Evolutionary conservation across 2,329 filamentous ascomycete species (phyloP).

Genomic region (Colletotrichum tropicicola): DNA sequence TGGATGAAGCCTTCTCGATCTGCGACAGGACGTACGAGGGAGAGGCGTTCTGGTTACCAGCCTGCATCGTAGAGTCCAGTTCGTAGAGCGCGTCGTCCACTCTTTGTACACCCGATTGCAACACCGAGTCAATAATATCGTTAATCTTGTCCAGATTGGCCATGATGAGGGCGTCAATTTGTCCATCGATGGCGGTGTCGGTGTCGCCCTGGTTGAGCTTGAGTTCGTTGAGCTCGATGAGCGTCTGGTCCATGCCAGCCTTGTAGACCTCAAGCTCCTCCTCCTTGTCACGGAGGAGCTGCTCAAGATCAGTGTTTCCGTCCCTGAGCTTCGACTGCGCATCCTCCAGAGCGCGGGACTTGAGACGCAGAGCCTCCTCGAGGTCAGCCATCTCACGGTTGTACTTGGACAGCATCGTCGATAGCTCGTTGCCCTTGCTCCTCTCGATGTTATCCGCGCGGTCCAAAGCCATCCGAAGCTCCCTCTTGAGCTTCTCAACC

Average conservation of each 20-base stretch:
- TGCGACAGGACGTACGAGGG: constrained; percentile 95
- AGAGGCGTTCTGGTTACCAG: constrained; percentile 97
- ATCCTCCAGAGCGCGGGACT: constrained; percentile 88
- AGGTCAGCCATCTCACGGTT: constrained; percentile 97
- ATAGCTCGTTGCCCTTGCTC: constrained; percentile 93
- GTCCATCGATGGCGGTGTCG: constrained; percentile 84
- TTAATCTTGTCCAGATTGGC: constrained; percentile 93
- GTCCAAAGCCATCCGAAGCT: constrained; percentile 91
- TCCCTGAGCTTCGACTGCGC: constrained; percentile 80
- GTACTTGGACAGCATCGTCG: constrained; percentile 92
- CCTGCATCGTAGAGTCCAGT: constrained; percentile 96
- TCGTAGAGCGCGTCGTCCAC: constrained; percentile 98
- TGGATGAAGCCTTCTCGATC: constrained; percentile 94
- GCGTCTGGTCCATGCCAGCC: constrained; percentile 94
- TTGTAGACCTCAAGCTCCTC: constrained; percentile 99
- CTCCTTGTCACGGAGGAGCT: constrained; percentile 89
- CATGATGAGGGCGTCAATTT: constrained; percentile 89
- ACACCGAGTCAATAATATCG: constrained; percentile 95
- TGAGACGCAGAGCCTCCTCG: constrained; percentile 89
- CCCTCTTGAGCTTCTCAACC: constrained; percentile 91
- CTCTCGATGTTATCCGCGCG: constrained; percentile 91
- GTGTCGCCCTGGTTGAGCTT: constrained; percentile 78
- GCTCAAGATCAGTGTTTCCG: constrained; percentile 85
- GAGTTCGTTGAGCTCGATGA: constrained; percentile 91
- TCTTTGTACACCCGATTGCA: constrained; percentile 90